Evolutionary conservation across 345 rosid species (phyloP).

Genomic region (Heritiera littoralis): DNA sequence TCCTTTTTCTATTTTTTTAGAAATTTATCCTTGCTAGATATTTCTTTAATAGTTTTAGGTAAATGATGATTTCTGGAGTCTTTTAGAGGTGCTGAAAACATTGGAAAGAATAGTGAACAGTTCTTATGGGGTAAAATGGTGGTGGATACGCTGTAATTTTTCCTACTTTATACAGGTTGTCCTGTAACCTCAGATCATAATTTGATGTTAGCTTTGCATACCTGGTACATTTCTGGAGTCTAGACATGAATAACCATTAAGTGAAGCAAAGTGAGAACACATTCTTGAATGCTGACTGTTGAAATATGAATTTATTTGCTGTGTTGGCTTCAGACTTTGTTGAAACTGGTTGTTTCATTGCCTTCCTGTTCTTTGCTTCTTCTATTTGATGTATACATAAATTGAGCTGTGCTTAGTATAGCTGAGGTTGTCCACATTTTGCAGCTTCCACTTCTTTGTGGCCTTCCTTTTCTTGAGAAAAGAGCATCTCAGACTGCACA

Average conservation of each 20-base stretch:
- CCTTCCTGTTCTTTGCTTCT: not conserved
- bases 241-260: slow-evolving; percentile 2
- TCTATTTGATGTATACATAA: not conserved
- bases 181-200: not conserved
- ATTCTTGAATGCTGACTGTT: not conserved
- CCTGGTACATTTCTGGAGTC: slow-evolving; percentile 1
- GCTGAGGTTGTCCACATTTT: slow-evolving; percentile 18
- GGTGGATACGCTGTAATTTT: not conserved
- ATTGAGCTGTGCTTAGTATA: not conserved
- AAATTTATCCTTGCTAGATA: not conserved
- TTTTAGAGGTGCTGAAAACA: not conserved
- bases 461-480: slow-evolving; percentile 87
- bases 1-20: not conserved
- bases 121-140: not conserved
- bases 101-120: not conserved
- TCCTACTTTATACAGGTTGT: not conserved
- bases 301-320: not conserved
- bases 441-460: slow-evolving; percentile 91
- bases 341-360: not conserved
- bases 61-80: not conserved
- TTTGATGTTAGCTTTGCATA: slow-evolving; percentile 12
- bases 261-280: slow-evolving; percentile 7
- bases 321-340: not conserved
- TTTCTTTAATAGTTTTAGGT: not conserved
- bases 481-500: slow-evolving; percentile 88